phyloP scores from a whole-genome alignment of 768 basidiomycete species.

The Suillus plorans region DNA sequence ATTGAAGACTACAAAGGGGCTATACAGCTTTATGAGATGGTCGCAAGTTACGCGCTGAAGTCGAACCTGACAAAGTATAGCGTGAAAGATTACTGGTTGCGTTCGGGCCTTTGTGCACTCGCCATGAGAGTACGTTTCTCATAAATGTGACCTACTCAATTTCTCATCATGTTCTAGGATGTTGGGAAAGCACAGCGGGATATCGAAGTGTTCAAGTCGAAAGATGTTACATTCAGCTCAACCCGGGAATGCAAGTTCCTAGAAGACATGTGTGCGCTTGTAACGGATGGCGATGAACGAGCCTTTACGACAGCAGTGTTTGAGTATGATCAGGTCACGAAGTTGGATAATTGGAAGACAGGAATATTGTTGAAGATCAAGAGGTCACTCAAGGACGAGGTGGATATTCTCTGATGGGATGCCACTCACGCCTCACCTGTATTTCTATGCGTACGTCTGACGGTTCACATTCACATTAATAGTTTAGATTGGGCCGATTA shows the following conservation, averaged over 20 bases:
- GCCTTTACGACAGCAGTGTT: constrained; percentile 81
- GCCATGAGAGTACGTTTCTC: constrained; percentile 73
- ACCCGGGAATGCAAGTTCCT: constrained; percentile 94
- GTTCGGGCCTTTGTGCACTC: constrained; percentile 82
- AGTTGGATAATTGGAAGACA: constrained; percentile 97
- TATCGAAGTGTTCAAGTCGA: constrained; percentile 70
- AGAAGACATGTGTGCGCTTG: constrained; percentile 72
- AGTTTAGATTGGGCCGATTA: neutral
- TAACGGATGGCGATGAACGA: constrained; percentile 69
- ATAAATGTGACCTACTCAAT: neutral
- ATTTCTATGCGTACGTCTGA: neutral
- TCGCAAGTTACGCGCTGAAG: constrained; percentile 78
- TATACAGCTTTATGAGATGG: constrained; percentile 86
- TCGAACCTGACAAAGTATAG: constrained; percentile 95
- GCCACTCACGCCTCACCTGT: neutral
- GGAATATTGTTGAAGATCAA: constrained; percentile 88
- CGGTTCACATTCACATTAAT: neutral
- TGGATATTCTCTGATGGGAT: constrained; percentile 26
- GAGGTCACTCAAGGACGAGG: constrained; percentile 66
- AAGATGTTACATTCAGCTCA: constrained; percentile 81
- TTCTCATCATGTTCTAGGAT: constrained; percentile 53
- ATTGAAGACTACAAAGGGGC: constrained; percentile 83
- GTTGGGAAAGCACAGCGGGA: constrained; percentile 80
- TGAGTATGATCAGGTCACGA: constrained; percentile 89
- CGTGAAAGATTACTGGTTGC: constrained; percentile 97